Conservation (phyloP, 129 eudicot species). For the Artemisia tridentata region DNA sequence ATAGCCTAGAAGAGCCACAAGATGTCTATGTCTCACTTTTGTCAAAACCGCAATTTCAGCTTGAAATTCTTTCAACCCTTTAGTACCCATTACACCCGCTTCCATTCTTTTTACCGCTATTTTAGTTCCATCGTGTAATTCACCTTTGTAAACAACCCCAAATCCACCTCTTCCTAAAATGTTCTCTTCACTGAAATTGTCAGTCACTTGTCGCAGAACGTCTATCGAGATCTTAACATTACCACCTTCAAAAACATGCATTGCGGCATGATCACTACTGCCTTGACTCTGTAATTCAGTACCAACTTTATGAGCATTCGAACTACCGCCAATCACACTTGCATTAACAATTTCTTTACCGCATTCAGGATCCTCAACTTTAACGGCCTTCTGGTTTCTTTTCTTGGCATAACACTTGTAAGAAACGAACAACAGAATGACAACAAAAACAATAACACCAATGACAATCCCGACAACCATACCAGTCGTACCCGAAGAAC, state of each 20-base stretch:
- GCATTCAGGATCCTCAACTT: constrained; percentile 29
- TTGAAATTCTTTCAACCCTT: constrained; percentile 59
- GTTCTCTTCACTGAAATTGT: constrained; percentile 44
- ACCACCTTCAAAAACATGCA: constrained; percentile 46
- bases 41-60: constrained; percentile 78
- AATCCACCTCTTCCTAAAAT: constrained; percentile 70
- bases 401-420: constrained; percentile 32
- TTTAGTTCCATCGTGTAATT: constrained; percentile 56
- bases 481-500: constrained; percentile 24
- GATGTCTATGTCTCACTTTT: constrained; percentile 65
- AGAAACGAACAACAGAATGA: constrained; percentile 23
- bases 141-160: constrained; percentile 65
- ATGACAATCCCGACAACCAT: constrained; percentile 37
- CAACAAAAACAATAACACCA: constrained; percentile 29
- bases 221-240: constrained; percentile 50
- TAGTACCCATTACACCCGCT: constrained; percentile 37
- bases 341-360: constrained; percentile 33
- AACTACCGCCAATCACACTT: constrained; percentile 16
- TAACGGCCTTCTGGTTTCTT: constrained; percentile 15
- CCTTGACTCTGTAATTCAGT: constrained; percentile 29
- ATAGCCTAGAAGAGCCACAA: constrained; percentile 64
- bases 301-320: constrained; percentile 15
- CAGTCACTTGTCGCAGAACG: constrained; percentile 50
- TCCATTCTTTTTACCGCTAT: constrained; percentile 83
- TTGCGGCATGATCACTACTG: constrained; percentile 26